A percentile compares a stretch with the other conserved stretches of the same genome.
Conservation (phyloP, 306 rosid species). For the Cyamopsis tetragonoloba region DNA sequence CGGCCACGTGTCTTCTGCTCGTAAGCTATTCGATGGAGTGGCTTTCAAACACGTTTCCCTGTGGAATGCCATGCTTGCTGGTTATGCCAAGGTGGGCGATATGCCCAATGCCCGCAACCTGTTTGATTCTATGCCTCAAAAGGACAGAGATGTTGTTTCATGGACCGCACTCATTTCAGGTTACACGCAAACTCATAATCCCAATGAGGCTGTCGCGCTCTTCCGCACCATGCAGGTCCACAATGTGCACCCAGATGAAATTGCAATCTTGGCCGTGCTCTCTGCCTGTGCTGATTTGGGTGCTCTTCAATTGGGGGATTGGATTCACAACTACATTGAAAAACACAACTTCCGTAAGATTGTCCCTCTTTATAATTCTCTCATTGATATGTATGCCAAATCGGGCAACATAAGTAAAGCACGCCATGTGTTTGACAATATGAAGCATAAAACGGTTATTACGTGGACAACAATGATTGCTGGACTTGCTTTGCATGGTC, state of each 20-base stretch:
- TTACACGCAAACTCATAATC: constrained; percentile 38
- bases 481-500: constrained; percentile 75
- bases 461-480: constrained; percentile 72
- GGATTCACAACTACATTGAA: constrained; percentile 56
- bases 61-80: constrained; percentile 60
- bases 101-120: constrained; percentile 39
- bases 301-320: constrained; percentile 58
- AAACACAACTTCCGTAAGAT: constrained; percentile 36
- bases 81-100: constrained; percentile 55
- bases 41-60: constrained; percentile 17
- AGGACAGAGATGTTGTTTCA: constrained; percentile 48
- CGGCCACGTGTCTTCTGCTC: constrained; percentile 34
- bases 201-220: constrained; percentile 47
- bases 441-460: constrained; percentile 44
- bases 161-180: constrained; percentile 65
- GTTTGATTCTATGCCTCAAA: constrained; percentile 56
- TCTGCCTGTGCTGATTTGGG: constrained; percentile 75
- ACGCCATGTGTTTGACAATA: constrained; percentile 27
- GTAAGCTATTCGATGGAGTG: constrained; percentile 47
- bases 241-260: constrained; percentile 58
- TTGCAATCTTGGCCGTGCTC: constrained; percentile 53
- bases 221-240: constrained; percentile 55
- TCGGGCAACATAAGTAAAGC: constrained; percentile 51
- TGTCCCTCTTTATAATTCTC: constrained; percentile 52
- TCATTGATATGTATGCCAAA: constrained; percentile 72